Conservation (phyloP, 345 rosid genomes). For the Gossypium sturtianum region DNA sequence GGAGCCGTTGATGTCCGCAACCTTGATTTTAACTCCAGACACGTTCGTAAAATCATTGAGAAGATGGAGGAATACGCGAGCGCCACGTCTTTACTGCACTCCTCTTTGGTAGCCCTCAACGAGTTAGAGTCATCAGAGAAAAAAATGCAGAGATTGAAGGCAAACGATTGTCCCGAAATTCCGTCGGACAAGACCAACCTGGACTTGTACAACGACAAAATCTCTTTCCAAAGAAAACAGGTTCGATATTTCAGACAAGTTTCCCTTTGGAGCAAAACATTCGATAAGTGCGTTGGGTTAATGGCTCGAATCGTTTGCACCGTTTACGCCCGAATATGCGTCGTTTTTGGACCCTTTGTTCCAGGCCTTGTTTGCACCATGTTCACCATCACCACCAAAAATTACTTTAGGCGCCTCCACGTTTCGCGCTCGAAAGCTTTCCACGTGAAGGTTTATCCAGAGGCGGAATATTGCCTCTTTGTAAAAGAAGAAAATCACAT, state of each 20-base stretch:
- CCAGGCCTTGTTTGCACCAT: constrained; percentile 14
- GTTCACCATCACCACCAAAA: not conserved
- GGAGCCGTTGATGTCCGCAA: constrained; percentile 19
- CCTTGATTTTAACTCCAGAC: constrained; percentile 18
- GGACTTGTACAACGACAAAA: constrained; percentile 25
- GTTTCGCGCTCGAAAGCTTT: not conserved
- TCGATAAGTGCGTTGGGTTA: constrained; percentile 24
- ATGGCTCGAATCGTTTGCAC: constrained; percentile 25
- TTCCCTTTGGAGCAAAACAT: constrained; percentile 41
- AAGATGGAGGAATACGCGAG: constrained; percentile 36
- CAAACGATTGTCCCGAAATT: not conserved
- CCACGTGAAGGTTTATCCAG: not conserved
- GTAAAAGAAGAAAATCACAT: not conserved
- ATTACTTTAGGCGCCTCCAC: not conserved
- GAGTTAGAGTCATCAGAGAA: constrained; percentile 37
- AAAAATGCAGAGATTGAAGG: constrained; percentile 25
- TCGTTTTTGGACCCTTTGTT: constrained; percentile 24
- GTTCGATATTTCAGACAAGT: constrained; percentile 25
- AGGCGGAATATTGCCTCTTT: not conserved
- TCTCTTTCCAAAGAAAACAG: constrained; percentile 27
- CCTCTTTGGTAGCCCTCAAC: constrained; percentile 18
- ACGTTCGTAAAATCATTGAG: constrained; percentile 19
- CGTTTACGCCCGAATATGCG: constrained; percentile 29
- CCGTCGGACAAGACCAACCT: constrained; percentile 11
- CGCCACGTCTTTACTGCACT: constrained; percentile 25